Conservation (phyloP, 352 stramenopile species). For the Pythium phragmitis region DNA sequence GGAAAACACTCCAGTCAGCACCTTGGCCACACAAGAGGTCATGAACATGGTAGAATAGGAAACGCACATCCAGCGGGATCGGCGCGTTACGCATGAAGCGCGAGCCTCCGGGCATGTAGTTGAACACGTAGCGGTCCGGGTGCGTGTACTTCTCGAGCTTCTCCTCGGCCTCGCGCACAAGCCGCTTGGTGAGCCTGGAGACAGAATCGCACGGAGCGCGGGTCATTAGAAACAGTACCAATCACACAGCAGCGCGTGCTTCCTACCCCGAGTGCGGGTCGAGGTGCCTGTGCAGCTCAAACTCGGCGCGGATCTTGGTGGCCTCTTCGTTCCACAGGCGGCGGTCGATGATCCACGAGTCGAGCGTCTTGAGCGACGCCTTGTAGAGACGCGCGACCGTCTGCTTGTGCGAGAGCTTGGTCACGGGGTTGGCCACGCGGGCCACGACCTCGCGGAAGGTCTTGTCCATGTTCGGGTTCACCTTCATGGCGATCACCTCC, state of each 20-base stretch:
- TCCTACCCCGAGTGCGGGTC: constrained; percentile 59
- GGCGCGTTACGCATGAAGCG: constrained; percentile 99
- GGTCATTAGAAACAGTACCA: constrained; percentile 2
- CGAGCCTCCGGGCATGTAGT: constrained; percentile 97
- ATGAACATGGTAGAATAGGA: background rate
- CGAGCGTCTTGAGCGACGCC: constrained; percentile 92
- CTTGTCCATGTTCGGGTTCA: constrained; percentile 87
- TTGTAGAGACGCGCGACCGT: constrained; percentile 93
- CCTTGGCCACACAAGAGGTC: background rate
- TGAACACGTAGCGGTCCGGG: constrained; percentile 96
- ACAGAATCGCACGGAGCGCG: background rate
- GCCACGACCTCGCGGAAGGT: constrained; percentile 81
- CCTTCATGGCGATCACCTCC: constrained; percentile 46
- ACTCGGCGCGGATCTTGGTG: constrained; percentile 91
- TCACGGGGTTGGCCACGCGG: constrained; percentile 49
- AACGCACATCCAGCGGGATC: constrained; percentile 89
- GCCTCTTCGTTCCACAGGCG: constrained; percentile 95
- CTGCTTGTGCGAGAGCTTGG: constrained; percentile 88
- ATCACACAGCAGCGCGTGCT: background rate
- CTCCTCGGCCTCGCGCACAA: constrained; percentile 90
- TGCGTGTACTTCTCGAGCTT: constrained; percentile 94
- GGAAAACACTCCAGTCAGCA: background rate
- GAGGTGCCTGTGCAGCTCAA: constrained; percentile 81
- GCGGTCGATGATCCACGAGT: constrained; percentile 94
- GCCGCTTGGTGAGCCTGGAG: constrained; percentile 68